Evolutionary conservation across 805 yeast genomes (phyloP).

Genomic region (Clavispora santaluciae): DNA sequence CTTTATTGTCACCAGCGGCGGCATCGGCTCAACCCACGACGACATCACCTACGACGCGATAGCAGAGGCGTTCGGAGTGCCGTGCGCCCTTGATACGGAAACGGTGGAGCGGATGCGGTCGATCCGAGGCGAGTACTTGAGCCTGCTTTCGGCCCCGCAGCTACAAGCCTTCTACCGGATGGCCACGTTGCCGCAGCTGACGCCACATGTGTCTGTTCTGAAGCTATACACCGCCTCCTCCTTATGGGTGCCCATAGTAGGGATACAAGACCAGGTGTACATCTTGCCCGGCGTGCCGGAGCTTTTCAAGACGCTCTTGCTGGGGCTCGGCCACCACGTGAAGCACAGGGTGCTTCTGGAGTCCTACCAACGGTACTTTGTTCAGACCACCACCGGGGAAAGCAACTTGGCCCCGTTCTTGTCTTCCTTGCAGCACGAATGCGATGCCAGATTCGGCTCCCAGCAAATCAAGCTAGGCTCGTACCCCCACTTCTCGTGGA

Average conservation of each 20-base stretch:
- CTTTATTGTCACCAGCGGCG: constrained; percentile 66
- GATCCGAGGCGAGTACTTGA: constrained; percentile 36
- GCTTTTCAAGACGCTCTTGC: constrained; percentile 54
- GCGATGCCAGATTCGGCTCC: constrained; percentile 25
- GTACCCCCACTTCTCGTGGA: constrained; percentile 71
- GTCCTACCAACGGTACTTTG: constrained; percentile 45
- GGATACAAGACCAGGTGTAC: constrained; percentile 57
- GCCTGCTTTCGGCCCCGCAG: constrained; percentile 38
- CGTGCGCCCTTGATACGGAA: constrained; percentile 47
- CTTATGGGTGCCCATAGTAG: constrained; percentile 83
- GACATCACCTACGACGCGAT: constrained; percentile 78
- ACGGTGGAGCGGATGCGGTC: constrained; percentile 58
- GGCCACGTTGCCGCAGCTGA: constrained; percentile 66
- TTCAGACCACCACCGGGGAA: constrained; percentile 59
- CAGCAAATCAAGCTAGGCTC: constrained; percentile 66
- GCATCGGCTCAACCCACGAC: constrained; percentile 86
- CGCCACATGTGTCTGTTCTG: constrained; percentile 28
- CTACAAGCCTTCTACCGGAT: constrained; percentile 62
- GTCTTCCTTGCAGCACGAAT: constrained; percentile 43
- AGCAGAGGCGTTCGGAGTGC: constrained; percentile 58
- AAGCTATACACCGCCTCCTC: constrained; percentile 41
- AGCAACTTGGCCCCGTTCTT: constrained; percentile 66
- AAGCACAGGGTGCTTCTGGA: constrained; percentile 20
- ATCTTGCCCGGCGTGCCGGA: constrained; percentile 84
- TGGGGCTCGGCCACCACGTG: constrained; percentile 35